phyloP scores from a whole-genome alignment of 768 basidiomycete genomes.

The Pleurotus ostreatus region DNA sequence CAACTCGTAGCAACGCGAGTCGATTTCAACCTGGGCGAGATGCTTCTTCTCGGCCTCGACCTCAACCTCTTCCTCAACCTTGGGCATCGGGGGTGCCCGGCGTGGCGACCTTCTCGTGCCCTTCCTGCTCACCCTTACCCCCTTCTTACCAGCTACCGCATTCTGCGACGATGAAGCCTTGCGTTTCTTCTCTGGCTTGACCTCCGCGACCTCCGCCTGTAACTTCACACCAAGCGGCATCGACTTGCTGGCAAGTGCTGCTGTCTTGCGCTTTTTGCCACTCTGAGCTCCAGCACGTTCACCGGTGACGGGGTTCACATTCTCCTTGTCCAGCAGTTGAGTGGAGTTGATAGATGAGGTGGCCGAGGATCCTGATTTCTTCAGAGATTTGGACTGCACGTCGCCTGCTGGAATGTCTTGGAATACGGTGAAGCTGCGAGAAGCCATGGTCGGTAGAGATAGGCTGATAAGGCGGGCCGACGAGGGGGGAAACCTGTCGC shows the following conservation, averaged over 20 bases:
- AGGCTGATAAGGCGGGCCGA: background rate
- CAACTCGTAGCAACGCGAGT: slow-evolving; percentile 76
- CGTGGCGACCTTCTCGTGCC: slow-evolving; percentile 34
- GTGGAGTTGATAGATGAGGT: background rate
- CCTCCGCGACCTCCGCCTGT: slow-evolving; percentile 40
- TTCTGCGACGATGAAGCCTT: slow-evolving; percentile 40
- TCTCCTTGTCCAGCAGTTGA: slow-evolving; percentile 64
- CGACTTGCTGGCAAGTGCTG: slow-evolving; percentile 52
- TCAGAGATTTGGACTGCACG: background rate
- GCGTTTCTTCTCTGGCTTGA: slow-evolving; percentile 57
- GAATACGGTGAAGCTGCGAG: slow-evolving; percentile 7
- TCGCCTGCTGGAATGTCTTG: background rate
- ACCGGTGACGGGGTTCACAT: slow-evolving; percentile 72
- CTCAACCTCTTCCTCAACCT: slow-evolving; percentile 49
- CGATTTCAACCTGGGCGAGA: slow-evolving; percentile 50
- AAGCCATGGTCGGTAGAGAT: background rate
- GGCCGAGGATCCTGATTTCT: background rate
- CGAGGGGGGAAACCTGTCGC: background rate
- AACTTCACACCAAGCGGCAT: slow-evolving; percentile 33
- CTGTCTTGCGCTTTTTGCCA: slow-evolving; percentile 64
- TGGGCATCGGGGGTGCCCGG: slow-evolving; percentile 57
- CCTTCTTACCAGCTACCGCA: slow-evolving; percentile 33
- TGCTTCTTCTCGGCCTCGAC: slow-evolving; percentile 22
- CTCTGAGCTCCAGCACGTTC: slow-evolving; percentile 40
- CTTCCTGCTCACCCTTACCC: slow-evolving; percentile 35